phyloP scores from a whole-genome alignment of 257 asterid species.

The Catharanthus roseus region DNA sequence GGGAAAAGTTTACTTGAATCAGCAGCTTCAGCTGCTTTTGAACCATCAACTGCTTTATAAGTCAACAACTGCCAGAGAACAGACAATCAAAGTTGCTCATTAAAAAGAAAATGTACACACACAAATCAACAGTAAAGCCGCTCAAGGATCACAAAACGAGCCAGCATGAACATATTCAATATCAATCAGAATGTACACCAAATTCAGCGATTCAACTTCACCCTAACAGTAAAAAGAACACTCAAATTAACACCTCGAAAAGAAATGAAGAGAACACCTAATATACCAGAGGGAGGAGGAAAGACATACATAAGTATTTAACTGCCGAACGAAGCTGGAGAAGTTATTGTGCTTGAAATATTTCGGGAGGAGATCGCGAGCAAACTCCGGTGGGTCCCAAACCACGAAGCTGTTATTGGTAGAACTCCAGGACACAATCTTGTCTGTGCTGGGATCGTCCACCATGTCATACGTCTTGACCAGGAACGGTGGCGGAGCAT shows the following conservation, averaged over 20 bases:
- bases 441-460: constrained; percentile 62
- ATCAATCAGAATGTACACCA: not conserved
- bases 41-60: constrained; percentile 9
- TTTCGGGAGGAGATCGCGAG: constrained; percentile 57
- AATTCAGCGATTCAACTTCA: not conserved
- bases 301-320: constrained; percentile 35
- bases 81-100: not conserved
- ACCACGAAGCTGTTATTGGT: constrained; percentile 66
- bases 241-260: not conserved
- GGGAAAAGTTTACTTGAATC: not conserved
- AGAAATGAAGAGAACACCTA: not conserved
- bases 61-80: constrained; percentile 8
- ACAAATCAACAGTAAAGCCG: not conserved
- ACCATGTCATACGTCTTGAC: constrained; percentile 85
- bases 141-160: not conserved
- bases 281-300: not conserved
- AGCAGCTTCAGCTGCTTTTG: constrained; percentile 10
- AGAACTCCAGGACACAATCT: constrained; percentile 67
- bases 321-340: constrained; percentile 72
- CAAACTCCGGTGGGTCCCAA: constrained; percentile 78
- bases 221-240: not conserved
- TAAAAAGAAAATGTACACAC: not conserved
- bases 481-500: constrained; percentile 71
- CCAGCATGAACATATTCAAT: not conserved
- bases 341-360: constrained; percentile 78